Evolutionary conservation across 192 early-diverging fungal species (phyloP), one percentile per base, ranked within the genome.

Genomic region (Pilobolus umbonatus): DNA sequence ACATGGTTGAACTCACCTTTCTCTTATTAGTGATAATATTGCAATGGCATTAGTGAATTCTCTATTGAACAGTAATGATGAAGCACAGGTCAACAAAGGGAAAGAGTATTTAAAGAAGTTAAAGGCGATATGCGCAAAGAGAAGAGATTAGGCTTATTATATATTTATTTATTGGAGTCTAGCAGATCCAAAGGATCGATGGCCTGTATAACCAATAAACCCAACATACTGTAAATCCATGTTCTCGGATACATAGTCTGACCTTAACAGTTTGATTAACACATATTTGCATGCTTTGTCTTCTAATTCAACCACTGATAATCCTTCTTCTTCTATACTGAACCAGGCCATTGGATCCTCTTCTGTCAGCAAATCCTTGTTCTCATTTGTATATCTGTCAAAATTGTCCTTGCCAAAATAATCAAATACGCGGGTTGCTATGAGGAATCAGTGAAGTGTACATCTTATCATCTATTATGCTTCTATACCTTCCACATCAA

Each of bases 161-260:
- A 43, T 31, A 19, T 22, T 25, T 28, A 47, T 25, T 39, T 36
- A n/a, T 24, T 35, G 14, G 14, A 40, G n/a, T n/a, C n/a, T n/a
- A n/a, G n/a, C 29, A 22, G 38, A 54, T 30, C 51, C 56, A 59
- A 69, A 69, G 17, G 55, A 58, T 12, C 67, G 36, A 35, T 56
- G 28, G 5, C 67, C 67, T 42, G 51, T 46, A 26, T 60, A 69
- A 57, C 79, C 79, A 35, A 81, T 72, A 30, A 81, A 45, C 0
- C 79, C 79, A 30, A 81, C 56, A 17, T 81, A 81, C 44, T 81
- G 79, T 11, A 81, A 52, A 50, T 81, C 79, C 72, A 81, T 76
- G 62, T 81, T 81, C 30, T 78, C 72, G 4, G 68, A 62, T 31
- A 65, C 60, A 48, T 64, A 57, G 19, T 72, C 64, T 4, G 71